Conservation (phyloP, 441 rosid genomes). For the Arabidopsis lyrata region DNA sequence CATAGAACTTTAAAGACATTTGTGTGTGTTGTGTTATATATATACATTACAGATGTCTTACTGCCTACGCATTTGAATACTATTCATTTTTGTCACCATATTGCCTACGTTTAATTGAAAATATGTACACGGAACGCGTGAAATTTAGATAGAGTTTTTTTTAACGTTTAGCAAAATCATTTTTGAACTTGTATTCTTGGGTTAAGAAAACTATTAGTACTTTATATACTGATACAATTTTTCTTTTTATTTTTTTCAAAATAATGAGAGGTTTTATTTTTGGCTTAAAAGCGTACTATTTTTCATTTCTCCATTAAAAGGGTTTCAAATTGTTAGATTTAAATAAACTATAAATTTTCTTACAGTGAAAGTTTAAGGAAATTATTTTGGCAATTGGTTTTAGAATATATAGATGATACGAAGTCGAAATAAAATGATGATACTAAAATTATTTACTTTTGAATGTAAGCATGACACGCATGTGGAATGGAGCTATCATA, state of each 20-base stretch:
- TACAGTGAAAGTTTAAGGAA: neutral
- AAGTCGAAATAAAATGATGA: slow-evolving; percentile 12
- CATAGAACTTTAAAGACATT: slow-evolving; percentile 15
- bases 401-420: neutral
- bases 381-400: neutral
- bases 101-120: slow-evolving; percentile 20
- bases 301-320: no score
- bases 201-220: slow-evolving; percentile 20
- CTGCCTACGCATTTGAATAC: slow-evolving; percentile 31
- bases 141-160: slow-evolving; percentile 5
- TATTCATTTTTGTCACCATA: slow-evolving; percentile 21
- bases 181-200: slow-evolving; percentile 10
- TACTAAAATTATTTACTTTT: slow-evolving; percentile 13
- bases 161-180: slow-evolving; percentile 27
- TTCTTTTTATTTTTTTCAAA: no score
- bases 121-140: slow-evolving; percentile 30
- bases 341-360: no score
- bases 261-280: no score
- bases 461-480: slow-evolving; percentile 33
- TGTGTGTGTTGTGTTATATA: slow-evolving; percentile 33
- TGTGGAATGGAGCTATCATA: slow-evolving; percentile 37
- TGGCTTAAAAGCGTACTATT: no score
- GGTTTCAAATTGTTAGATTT: no score
- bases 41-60: slow-evolving; percentile 41
- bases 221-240: no score